Base-by-base conservation (phyloP, 257 asterid species). In the Solanum tarapatanum region DNA sequence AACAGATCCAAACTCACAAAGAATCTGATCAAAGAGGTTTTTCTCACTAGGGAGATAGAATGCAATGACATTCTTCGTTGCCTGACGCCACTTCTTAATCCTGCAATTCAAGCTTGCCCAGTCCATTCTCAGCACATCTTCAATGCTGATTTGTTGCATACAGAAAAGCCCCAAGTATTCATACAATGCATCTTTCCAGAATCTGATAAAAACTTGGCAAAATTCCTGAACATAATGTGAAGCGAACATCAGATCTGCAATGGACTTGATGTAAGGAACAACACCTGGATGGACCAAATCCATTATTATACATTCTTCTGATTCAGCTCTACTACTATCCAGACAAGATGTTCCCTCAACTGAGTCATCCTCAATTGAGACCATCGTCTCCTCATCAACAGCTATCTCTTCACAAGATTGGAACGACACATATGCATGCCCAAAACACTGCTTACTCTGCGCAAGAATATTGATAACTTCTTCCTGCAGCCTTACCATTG, bases 41-140 rank as follows among this genome's bases (percentile, higher is more conserved):
- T 90, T 93, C 17, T 84, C 87, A 12, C 92, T 87, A 12, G 88
- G 91, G 72, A 94, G 95, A 86, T 92, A 91, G 89, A 89, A 73
- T 4, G 92, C 89, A 19, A 91, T 36, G 39, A 92, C 68, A 85
- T 85, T 88, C 89, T 86, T 92, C 41, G 89, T 88, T 3, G 96
- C 98, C 23, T 85, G 28, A 12, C 90, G 68, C 98, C 98, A 94
- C 45, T 87, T 93, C 90, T 87, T 91, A 87, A 94, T 93, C 45
- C 88, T 90, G 70, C 88, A 84, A 89, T 89, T 89, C 89, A 94
- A 69, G 89, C 41, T 36, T 28, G 88, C 85, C 98, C 98, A 94
- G 88, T 94, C 96, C 97, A 94, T 91, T 35, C 84, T 90, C 36
- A 89, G 89, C 88, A 94, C 98, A 68, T 94, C 97, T 72, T 93